Evolutionary conservation across 2,329 filamentous ascomycete genomes (phyloP), one percentile per base, ranked within the genome.

Genomic region (Grosmannia serpens): DNA sequence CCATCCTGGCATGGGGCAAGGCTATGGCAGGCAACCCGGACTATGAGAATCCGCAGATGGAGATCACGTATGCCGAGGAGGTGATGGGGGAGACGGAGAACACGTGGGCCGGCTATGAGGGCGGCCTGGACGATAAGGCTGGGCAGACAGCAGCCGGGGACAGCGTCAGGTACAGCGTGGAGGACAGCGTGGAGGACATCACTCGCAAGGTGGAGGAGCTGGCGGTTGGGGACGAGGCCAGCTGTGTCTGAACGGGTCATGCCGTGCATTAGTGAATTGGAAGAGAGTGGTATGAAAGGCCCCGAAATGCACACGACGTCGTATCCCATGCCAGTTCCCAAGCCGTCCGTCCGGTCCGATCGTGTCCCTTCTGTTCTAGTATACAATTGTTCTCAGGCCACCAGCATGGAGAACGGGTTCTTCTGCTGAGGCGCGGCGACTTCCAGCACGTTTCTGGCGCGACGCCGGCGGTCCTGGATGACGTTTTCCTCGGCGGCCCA

Each of bases 401-500:
- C 49, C 26, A 65, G 35, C 49, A 63, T 24, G 3, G 50, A 55
- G 53, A 62, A 26, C 29, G 62, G 17, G 0, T 63, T 61, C 17
- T 29, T 51, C 4, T 58, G 62, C 0, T 73, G 74, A 33, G 71
- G 70, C 61, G 70, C 68, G 2, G 78, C 61, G 41, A 80, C 76
- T 50, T 83, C 78, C 54, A 83, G 62, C 26, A 84, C 61, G 61
- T 82, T 78, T 64, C 71, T 71, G 2, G 78, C 80, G 63, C 80
- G 71, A 60, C 74, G 72, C 58, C 72, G 72, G 55, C 81, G 70
- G 63, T 83, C 81, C 63, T 71, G 69, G 24, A 83, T 77, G 2
- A 83, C 80, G 46, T 74, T 73, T 61, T 78, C 72, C 67, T 84
- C 81, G 0, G 80, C 79, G 9, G 71, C 71, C 80, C 81, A 83